Base-by-base conservation (phyloP, 2,329 filamentous ascomycete species). In the Cladosporium sp. region DNA sequence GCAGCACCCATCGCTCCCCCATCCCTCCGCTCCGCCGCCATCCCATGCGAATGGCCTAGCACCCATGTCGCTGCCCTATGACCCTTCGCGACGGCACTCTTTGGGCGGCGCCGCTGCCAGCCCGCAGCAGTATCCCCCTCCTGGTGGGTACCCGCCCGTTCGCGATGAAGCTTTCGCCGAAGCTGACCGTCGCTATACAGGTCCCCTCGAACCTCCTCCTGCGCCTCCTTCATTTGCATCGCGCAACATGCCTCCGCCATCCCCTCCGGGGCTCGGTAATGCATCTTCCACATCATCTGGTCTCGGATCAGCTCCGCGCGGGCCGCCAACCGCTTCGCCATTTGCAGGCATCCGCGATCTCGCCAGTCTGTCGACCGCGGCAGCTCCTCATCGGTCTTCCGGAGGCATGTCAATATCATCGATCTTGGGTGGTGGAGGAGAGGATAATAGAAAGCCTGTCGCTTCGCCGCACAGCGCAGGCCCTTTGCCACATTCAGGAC, bases 351-450 rank as follows among this genome's bases (percentile, higher is more conserved):
- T 76, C 59, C 81, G 84, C 67, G 84, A 88, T 62, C 75, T 82
- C 48, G 78, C 83, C 49, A 74, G 76, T 17, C 67, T 81, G 42
- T 75, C 74, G 20, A 75, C 80, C 20, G 37, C 58, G n/a, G 20
- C 51, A 13, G 52, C 52, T 15, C 71, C 76, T 57, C 77, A 82
- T 69, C 79, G 85, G 59, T 80, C 82, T 13, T 53, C 48, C 12
- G 81, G 80, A 53, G 85, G 83, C 73, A 89, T 89, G 86, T 88
- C 86, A 47, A 89, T 89, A 71, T 87, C 85, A n/a, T 86, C 86
- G 44, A 83, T 90, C 73, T 80, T 89, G 59, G 86, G 85, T 72
- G 86, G 85, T 73, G 63, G 70, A 19, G 59, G 60, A 24, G 66
- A 70, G 19, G 70, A 70, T 10, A 44, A 35, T 12, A 64, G 62